Evolutionary conservation across 164 flowering plant genomes (phyloP), one percentile per base, ranked within the genome.

Genomic region (Platanus orientalis): DNA sequence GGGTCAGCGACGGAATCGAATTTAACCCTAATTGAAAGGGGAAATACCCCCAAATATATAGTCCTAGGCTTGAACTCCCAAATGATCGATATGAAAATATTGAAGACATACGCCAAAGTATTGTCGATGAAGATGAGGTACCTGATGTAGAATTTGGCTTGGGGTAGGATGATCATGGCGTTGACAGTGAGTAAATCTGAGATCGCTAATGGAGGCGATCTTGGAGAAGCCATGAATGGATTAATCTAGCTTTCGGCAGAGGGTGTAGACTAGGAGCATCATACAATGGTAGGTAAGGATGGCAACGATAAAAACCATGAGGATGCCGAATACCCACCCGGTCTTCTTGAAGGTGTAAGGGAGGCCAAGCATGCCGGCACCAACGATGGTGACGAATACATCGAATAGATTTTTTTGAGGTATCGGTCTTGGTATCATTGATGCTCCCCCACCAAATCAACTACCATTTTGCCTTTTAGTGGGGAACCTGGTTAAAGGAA

Each of bases 361-460:
- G 1, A 88, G 80, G 63, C 97, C 93, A 7, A 88, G 83, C 5
- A 89, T 95, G 9, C 98, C 96, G 3, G 98, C 85, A 92, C 42
- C 42, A 14, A 36, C 42, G 10, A 36, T 36, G 42, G 42, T 14
- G 10, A 36, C 12, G 42, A 36, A 86, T 21, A 92, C 76, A 62
- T 92, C 89, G 62, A n/a, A n/a, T n/a, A n/a, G n/a, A n/a, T n/a
- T n/a, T n/a, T n/a, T n/a, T n/a, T n/a, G n/a, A n/a, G n/a, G n/a
- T n/a, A n/a, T n/a, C n/a, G n/a, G n/a, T n/a, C n/a, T n/a, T n/a
- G n/a, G n/a, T n/a, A n/a, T n/a, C n/a, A n/a, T n/a, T n/a, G n/a
- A n/a, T n/a, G n/a, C n/a, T n/a, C n/a, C n/a, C n/a, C n/a, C n/a
- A n/a, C n/a, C n/a, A n/a, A n/a, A n/a, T n/a, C n/a, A n/a, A n/a